Evolutionary conservation across 129 eudicot species (phyloP).

Genomic region (Gnaphalium uliginosum): DNA sequence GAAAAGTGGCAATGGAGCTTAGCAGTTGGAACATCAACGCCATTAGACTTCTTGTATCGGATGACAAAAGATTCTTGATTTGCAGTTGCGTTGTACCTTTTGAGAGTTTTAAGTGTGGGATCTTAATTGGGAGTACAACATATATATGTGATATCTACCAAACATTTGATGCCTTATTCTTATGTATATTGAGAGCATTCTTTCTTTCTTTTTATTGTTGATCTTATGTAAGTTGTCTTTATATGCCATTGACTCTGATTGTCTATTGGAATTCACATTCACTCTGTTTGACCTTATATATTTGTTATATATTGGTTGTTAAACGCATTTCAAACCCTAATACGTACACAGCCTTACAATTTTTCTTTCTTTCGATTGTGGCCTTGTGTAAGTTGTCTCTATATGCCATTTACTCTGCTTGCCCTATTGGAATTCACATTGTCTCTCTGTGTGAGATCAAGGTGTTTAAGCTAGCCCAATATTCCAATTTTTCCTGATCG

Average conservation of each 20-base stretch:
- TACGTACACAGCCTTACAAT: too few relatives aligned
- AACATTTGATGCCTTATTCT: constrained; percentile 29
- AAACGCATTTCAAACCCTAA: too few relatives aligned
- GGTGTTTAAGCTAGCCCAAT: too few relatives aligned
- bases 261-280: neutral
- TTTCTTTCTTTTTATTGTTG: constrained; percentile 13
- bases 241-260: constrained; percentile 1
- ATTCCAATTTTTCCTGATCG: too few relatives aligned
- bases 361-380: too few relatives aligned
- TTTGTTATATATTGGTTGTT: neutral
- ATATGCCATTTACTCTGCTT: too few relatives aligned
- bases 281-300: neutral
- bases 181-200: constrained; percentile 35
- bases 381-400: too few relatives aligned
- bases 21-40: constrained; percentile 6
- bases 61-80: constrained; percentile 23
- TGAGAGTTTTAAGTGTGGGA: constrained; percentile 28
- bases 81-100: constrained; percentile 13
- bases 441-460: too few relatives aligned
- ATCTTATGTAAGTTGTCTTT: neutral
- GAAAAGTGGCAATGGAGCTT: constrained; percentile 73
- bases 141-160: constrained; percentile 9
- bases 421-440: too few relatives aligned
- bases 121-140: constrained; percentile 26
- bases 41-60: neutral